phyloP scores from a whole-genome alignment of 2,329 filamentous ascomycete genomes.

The Fusarium sp. region DNA sequence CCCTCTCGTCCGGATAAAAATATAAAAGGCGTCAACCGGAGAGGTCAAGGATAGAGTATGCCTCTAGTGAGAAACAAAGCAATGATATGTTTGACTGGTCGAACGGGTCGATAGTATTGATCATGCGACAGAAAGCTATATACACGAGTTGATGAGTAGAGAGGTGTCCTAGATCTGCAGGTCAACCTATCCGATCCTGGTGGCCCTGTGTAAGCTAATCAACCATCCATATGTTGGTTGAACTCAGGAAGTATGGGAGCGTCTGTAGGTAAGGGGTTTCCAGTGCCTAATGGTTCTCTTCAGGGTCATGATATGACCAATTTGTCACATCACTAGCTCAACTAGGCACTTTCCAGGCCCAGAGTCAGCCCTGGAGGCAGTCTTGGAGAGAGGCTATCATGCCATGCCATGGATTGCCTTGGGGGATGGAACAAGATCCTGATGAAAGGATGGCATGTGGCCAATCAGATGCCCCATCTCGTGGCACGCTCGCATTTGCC shows the following conservation, averaged over 20 bases:
- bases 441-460: background rate
- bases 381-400: constrained; percentile 7
- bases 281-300: background rate
- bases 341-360: constrained; percentile 15
- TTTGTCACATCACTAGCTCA: background rate
- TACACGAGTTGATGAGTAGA: constrained; percentile 8
- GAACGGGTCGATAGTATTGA: constrained; percentile 4
- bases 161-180: background rate
- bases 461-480: constrained; percentile 31
- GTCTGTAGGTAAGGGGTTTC: background rate
- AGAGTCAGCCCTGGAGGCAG: constrained; percentile 30
- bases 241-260: background rate
- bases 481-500: constrained; percentile 39
- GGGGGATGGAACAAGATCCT: constrained; percentile 20
- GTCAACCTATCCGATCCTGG: background rate
- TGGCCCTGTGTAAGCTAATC: constrained; percentile 6
- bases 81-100: background rate
- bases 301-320: background rate
- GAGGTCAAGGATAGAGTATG: background rate
- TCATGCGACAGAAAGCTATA: constrained; percentile 13
- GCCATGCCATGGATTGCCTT: constrained; percentile 30
- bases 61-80: background rate
- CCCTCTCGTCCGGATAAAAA: background rate
- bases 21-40: background rate
- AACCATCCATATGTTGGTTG: background rate